A percentile compares a stretch with the other conserved stretches of the same genome.
Conservation (phyloP, 1,139 yeast genomes). For the Pichia sp. region DNA sequence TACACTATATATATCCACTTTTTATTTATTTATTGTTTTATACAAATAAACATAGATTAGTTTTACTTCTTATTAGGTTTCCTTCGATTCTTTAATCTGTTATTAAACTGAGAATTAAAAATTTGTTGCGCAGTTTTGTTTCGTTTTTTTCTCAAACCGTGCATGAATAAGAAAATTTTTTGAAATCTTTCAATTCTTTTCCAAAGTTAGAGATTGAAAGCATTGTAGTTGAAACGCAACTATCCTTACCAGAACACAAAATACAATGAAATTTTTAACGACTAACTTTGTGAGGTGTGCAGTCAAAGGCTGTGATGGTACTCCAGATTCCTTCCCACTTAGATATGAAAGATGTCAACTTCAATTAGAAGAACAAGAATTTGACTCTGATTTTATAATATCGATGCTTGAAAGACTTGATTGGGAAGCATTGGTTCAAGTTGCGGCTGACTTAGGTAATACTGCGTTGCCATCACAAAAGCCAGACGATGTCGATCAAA, state of each 20-base stretch:
- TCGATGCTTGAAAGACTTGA: slow-evolving; percentile 79
- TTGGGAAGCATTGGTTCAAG: slow-evolving; percentile 77
- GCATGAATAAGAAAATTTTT: neutral
- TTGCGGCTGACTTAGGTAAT: slow-evolving; percentile 74
- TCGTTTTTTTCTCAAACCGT: neutral
- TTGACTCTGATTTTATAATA: slow-evolving; percentile 70
- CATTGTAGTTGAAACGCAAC: no score
- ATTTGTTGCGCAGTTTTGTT: no score
- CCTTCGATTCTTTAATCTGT: no score
- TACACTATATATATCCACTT: no score
- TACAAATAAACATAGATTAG: no score
- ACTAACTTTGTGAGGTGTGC: slow-evolving; percentile 96
- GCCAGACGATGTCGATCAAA: slow-evolving; percentile 43
- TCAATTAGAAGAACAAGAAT: slow-evolving; percentile 73
- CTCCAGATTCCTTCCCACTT: slow-evolving; percentile 77
- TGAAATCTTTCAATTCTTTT: neutral
- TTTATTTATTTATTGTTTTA: no score
- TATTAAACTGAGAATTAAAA: neutral
- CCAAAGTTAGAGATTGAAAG: neutral
- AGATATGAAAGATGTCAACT: slow-evolving; percentile 65
- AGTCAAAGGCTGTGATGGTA: slow-evolving; percentile 68
- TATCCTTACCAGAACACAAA: neutral
- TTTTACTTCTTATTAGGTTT: no score
- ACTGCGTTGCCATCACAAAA: slow-evolving; percentile 54
- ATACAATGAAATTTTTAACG: slow-evolving; percentile 81